Conservation (phyloP, 1,284 basidiomycete species). For the Paramarasmius palmivorus region DNA sequence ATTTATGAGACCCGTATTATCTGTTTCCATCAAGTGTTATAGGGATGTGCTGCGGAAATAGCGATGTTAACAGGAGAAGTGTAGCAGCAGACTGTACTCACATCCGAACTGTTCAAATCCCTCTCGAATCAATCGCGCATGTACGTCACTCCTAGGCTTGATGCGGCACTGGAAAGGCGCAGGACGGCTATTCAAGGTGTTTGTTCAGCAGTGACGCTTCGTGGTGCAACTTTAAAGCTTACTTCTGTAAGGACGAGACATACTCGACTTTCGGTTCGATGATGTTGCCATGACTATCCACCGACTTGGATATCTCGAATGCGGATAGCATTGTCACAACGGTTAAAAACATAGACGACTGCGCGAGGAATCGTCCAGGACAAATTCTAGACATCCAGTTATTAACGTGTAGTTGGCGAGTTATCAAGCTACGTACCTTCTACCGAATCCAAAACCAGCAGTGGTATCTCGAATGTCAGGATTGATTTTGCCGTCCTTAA, state of each 20-base stretch:
- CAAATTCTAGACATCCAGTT: background rate
- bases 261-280: conserved; percentile 1
- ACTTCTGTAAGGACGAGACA: background rate
- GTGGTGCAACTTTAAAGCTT: too few species aligned
- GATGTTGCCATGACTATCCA: background rate
- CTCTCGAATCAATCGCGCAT: too few species aligned
- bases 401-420: background rate
- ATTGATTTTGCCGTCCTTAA: background rate
- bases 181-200: too few species aligned
- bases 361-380: background rate
- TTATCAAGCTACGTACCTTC: background rate
- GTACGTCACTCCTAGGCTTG: too few species aligned
- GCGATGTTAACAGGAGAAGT: too few species aligned
- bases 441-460: background rate
- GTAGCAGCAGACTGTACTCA: too few species aligned
- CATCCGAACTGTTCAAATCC: too few species aligned
- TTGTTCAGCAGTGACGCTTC: too few species aligned
- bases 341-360: background rate
- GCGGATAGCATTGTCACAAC: background rate
- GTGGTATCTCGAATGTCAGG: background rate
- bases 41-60: too few species aligned
- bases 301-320: background rate
- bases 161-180: too few species aligned
- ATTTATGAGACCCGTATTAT: too few species aligned
- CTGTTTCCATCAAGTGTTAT: too few species aligned